Evolutionary conservation across 2,329 filamentous ascomycete species (phyloP).

Genomic region (Ceratocystis huliohia): DNA sequence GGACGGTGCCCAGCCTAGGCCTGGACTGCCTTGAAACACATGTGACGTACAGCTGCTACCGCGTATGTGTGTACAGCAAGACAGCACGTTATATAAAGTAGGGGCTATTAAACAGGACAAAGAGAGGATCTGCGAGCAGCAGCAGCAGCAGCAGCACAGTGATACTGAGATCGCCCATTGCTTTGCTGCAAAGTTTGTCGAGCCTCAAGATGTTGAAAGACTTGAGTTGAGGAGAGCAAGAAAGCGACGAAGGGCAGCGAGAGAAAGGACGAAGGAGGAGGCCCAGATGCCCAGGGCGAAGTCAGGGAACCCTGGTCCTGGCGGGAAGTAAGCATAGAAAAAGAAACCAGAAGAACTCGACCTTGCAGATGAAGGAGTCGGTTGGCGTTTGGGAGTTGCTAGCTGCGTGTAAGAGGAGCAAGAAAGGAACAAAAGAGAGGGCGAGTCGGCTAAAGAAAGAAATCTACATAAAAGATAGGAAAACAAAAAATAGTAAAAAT

Average conservation of each 20-base stretch:
- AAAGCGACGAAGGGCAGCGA: neutral
- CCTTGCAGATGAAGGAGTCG: conserved; percentile 3
- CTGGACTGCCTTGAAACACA: neutral
- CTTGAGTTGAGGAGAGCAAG: too few relatives aligned
- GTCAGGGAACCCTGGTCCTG: neutral
- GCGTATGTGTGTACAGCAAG: neutral
- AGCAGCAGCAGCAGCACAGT: too few relatives aligned
- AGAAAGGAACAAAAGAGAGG: neutral
- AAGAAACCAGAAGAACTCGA: neutral
- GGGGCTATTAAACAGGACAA: too few relatives aligned
- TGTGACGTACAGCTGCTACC: conserved; percentile 4
- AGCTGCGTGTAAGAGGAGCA: neutral
- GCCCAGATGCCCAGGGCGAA: neutral
- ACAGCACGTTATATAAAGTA: neutral
- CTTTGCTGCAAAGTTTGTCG: too few relatives aligned
- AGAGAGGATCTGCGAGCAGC: too few relatives aligned
- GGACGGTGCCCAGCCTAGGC: neutral
- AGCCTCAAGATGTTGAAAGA: too few relatives aligned
- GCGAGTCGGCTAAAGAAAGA: neutral
- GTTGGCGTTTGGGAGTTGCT: conserved; percentile 9
- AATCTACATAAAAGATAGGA: neutral
- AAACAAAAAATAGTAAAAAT: neutral
- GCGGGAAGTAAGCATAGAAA: neutral
- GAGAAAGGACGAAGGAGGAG: neutral
- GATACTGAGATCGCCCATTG: too few relatives aligned